These are phyloP conservation scores for Pseudocercospora vitis DNA, from an alignment of 2,329 filamentous ascomycete species.

Conservation along the genomic window DNA sequence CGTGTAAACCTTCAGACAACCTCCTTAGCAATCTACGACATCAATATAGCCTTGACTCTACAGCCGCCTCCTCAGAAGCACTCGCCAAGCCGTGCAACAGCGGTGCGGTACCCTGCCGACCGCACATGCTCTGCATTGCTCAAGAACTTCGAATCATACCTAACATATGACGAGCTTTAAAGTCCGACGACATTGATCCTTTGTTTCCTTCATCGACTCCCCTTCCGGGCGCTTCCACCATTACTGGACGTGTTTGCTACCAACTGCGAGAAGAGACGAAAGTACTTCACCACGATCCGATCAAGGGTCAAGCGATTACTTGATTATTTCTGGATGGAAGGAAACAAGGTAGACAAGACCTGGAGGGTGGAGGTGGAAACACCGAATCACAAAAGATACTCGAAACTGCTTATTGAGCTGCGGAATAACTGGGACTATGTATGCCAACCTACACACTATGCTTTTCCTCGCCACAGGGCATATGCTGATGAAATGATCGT, in stretches of 20 bases:
- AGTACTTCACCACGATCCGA: not conserved
- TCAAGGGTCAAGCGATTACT: not conserved
- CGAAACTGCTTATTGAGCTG: not conserved
- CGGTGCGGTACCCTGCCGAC: too few relatives aligned
- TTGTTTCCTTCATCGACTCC: not conserved
- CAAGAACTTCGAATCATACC: not conserved
- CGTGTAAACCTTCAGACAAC: too few relatives aligned
- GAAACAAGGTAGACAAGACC: not conserved
- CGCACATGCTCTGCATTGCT: not conserved
- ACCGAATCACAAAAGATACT: not conserved
- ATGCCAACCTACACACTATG: not conserved
- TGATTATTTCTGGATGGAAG: not conserved
- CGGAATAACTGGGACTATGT: not conserved
- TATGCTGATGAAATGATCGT: not conserved
- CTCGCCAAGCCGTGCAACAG: too few relatives aligned
- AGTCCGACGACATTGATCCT: not conserved
- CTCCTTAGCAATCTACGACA: too few relatives aligned
- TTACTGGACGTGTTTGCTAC: not conserved
- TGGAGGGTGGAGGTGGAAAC: not conserved
- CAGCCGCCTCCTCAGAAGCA: too few relatives aligned
- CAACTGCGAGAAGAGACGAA: not conserved
- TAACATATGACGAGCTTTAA: not conserved
- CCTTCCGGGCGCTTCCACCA: not conserved
- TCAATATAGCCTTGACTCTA: too few relatives aligned
- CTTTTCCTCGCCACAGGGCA: not conserved